These are phyloP conservation scores for Lentinula guzmanii DNA, from an alignment of 768 basidiomycete genomes.

Conservation along the genomic window DNA sequence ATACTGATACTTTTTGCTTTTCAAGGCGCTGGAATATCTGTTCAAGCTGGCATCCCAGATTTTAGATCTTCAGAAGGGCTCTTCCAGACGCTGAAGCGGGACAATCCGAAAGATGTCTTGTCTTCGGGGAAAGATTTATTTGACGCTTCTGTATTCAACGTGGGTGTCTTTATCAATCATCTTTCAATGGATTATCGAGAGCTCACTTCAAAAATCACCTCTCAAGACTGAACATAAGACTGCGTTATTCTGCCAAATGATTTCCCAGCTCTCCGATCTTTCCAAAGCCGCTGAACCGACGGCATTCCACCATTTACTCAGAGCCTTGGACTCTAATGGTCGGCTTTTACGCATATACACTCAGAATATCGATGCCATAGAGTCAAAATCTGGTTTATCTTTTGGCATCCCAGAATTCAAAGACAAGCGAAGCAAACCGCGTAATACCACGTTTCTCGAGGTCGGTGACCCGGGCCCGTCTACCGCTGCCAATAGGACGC, in stretches of 20 bases:
- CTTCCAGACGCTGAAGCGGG: constrained; percentile 71
- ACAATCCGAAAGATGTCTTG: constrained; percentile 67
- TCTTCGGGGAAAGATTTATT: constrained; percentile 83
- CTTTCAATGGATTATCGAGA: background rate
- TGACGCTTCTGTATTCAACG: constrained; percentile 85
- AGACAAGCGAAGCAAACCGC: constrained; percentile 47
- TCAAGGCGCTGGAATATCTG: constrained; percentile 83
- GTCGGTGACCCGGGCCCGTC: constrained; percentile 10
- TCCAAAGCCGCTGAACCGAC: constrained; percentile 73
- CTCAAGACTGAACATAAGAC: constrained; percentile 68
- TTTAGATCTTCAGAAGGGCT: constrained; percentile 79
- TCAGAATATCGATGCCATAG: constrained; percentile 90
- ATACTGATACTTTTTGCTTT: constrained; percentile 1
- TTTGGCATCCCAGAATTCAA: constrained; percentile 78
- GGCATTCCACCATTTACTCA: constrained; percentile 72
- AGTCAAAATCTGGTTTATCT: constrained; percentile 78
- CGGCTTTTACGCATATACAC: constrained; percentile 84
- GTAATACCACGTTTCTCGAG: constrained; percentile 13
- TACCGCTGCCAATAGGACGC: constrained; percentile 37
- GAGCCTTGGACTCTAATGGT: constrained; percentile 67
- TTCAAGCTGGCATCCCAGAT: constrained; percentile 84
- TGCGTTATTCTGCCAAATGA: constrained; percentile 82
- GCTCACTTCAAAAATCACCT: background rate
- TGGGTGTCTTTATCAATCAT: constrained; percentile 28
- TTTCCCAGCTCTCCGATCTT: constrained; percentile 71